phyloP scores from a whole-genome alignment of 2,329 filamentous ascomycete genomes.

The Fusarium anguioides region DNA sequence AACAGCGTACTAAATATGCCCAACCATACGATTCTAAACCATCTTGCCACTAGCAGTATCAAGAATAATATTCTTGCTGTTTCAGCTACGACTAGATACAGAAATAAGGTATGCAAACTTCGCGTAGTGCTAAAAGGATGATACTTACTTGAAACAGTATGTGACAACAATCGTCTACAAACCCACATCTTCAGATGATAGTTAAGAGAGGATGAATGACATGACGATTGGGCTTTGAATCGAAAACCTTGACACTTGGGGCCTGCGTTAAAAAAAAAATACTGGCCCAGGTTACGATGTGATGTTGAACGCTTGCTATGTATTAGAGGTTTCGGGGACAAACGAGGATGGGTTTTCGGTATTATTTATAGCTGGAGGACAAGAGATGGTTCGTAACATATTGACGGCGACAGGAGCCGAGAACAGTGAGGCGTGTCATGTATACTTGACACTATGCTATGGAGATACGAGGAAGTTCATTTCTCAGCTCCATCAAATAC shows the following conservation, averaged over 20 bases:
- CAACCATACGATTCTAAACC: constrained; percentile 96
- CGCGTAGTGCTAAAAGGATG: neutral
- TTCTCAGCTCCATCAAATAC: constrained; percentile 6
- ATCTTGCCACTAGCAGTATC: constrained; percentile 96
- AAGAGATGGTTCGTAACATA: neutral
- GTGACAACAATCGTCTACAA: constrained; percentile 99
- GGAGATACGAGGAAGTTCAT: neutral
- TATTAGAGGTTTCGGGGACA: neutral
- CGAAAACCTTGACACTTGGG: neutral
- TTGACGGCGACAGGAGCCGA: neutral
- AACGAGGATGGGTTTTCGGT: neutral
- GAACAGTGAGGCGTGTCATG: constrained; percentile 1
- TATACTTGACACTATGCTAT: neutral
- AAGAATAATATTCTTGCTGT: constrained; percentile 96
- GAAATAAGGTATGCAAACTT: constrained; percentile 77
- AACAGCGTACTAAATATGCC: constrained; percentile 97
- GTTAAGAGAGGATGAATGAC: constrained; percentile 34
- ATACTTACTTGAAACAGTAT: constrained; percentile 70
- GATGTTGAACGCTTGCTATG: constrained; percentile 17
- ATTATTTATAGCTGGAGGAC: neutral
- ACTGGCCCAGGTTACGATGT: constrained; percentile 15
- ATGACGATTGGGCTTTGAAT: neutral
- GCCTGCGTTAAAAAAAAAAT: constrained; percentile 6
- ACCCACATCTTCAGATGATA: constrained; percentile 73
- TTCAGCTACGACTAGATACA: constrained; percentile 96